These are phyloP conservation scores for Penicillium egyptiacum DNA, from an alignment of 495 filamentous ascomycete species.

Conservation along the genomic window DNA sequence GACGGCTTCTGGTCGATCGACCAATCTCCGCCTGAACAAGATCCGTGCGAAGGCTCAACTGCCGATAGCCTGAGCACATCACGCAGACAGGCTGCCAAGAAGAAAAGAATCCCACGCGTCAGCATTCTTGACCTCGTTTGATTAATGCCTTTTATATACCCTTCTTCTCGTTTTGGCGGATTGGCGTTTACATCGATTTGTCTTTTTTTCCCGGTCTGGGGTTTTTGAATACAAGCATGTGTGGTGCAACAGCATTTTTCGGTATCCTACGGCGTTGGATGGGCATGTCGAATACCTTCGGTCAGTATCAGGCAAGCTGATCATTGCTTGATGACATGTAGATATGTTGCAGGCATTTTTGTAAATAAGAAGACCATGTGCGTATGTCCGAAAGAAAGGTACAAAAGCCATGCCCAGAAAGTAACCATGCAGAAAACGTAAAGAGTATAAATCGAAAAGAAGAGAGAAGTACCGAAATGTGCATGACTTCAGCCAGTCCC, in stretches of 20 bases:
- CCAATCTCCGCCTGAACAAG: constrained; percentile 3
- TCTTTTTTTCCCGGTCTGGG: neutral
- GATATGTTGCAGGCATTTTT: neutral
- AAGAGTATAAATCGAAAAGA: constrained; percentile 7
- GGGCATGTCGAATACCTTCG: neutral
- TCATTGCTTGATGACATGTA: neutral
- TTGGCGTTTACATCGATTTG: neutral
- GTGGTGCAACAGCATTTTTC: neutral
- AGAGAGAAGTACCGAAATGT: neutral
- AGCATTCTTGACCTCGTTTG: constrained; percentile 40
- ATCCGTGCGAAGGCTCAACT: neutral
- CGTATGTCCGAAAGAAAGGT: neutral
- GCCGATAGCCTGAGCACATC: neutral
- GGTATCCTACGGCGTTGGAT: neutral
- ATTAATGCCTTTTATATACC: constrained; percentile 17
- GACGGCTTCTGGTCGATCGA: constrained; percentile 42
- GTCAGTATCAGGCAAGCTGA: neutral
- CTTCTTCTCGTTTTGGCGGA: constrained; percentile 3
- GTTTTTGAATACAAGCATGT: neutral
- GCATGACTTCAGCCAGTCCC: neutral
- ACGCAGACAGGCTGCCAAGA: constrained; percentile 19
- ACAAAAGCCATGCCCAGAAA: neutral
- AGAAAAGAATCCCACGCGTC: constrained; percentile 38
- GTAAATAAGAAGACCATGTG: neutral
- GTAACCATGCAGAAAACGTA: neutral